Evolutionary conservation across 2,329 filamentous ascomycete species (phyloP).

Genomic region (Akanthomyces muscarius): DNA sequence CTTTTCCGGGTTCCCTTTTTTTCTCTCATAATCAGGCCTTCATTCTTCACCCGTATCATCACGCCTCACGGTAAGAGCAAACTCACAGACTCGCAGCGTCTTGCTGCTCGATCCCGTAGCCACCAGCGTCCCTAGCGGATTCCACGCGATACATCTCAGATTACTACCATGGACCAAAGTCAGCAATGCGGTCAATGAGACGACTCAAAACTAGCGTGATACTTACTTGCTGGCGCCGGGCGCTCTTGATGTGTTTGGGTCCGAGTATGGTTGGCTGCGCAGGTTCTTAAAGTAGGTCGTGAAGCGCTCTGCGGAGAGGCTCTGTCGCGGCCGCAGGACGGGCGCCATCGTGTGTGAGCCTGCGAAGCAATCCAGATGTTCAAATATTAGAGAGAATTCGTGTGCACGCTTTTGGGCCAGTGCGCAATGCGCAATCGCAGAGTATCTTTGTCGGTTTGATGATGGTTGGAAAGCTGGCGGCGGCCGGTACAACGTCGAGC

Average conservation of each 20-base stretch:
- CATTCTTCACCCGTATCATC: neutral
- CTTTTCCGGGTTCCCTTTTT: slow-evolving; percentile 72
- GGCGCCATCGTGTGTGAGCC: slow-evolving; percentile 34
- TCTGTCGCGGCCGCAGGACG: slow-evolving; percentile 44
- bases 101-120: slow-evolving; percentile 73
- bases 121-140: slow-evolving; percentile 75
- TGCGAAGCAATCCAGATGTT: too few relatives aligned
- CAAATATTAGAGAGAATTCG: too few relatives aligned
- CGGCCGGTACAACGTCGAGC: neutral
- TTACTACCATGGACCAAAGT: slow-evolving; percentile 37
- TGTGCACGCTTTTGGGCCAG: neutral
- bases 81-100: slow-evolving; percentile 68
- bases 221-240: slow-evolving; percentile 33
- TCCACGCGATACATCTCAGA: slow-evolving; percentile 82
- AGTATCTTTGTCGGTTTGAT: neutral
- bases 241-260: slow-evolving; percentile 52
- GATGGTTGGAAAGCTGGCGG: neutral
- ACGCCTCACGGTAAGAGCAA: neutral
- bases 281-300: slow-evolving; percentile 60
- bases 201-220: neutral
- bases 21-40: neutral
- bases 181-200: neutral
- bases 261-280: slow-evolving; percentile 68
- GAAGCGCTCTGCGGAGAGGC: slow-evolving; percentile 67
- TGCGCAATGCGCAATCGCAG: neutral